A percentile compares a stretch with the other conserved stretches of the same genome.
Evolutionary conservation across 306 rosid genomes (phyloP).

Genomic region (Morella rubra): DNA sequence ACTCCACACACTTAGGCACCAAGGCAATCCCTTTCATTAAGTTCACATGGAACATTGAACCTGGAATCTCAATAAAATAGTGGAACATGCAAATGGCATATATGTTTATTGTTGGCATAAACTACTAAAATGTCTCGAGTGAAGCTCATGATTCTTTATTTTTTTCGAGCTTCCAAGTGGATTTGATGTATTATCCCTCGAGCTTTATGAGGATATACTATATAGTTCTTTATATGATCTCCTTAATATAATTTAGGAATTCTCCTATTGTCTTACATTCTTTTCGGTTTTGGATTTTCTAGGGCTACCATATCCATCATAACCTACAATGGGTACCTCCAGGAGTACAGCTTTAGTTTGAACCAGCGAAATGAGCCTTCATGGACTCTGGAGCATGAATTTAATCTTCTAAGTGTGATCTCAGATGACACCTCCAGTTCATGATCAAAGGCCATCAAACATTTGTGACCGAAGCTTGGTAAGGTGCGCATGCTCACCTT

Average conservation of each 20-base stretch:
- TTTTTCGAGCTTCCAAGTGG: background rate
- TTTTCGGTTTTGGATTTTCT: conserved; percentile 33
- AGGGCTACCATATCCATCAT: conserved; percentile 71
- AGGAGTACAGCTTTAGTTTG: conserved; percentile 66
- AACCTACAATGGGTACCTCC: conserved; percentile 69
- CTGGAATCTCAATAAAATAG: background rate
- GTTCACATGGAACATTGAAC: background rate
- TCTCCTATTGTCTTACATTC: conserved; percentile 15
- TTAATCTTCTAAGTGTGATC: conserved; percentile 55
- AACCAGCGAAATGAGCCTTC: conserved; percentile 57
- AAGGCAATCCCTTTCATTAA: too few species aligned
- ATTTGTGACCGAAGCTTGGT: conserved; percentile 7
- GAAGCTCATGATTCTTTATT: background rate
- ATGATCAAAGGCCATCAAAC: conserved; percentile 23
- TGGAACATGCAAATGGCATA: background rate
- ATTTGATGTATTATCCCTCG: background rate
- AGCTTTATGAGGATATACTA: background rate
- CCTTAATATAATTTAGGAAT: background rate
- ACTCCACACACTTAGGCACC: background rate
- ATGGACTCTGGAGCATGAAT: conserved; percentile 67
- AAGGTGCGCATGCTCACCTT: conserved; percentile 2
- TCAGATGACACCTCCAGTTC: conserved; percentile 38
- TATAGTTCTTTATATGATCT: background rate
- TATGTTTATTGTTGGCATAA: background rate
- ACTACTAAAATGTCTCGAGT: background rate